Evolutionary conservation across 2,329 filamentous ascomycete genomes (phyloP), one percentile per base, ranked within the genome.

Genomic region (Alternaria tenuissima): DNA sequence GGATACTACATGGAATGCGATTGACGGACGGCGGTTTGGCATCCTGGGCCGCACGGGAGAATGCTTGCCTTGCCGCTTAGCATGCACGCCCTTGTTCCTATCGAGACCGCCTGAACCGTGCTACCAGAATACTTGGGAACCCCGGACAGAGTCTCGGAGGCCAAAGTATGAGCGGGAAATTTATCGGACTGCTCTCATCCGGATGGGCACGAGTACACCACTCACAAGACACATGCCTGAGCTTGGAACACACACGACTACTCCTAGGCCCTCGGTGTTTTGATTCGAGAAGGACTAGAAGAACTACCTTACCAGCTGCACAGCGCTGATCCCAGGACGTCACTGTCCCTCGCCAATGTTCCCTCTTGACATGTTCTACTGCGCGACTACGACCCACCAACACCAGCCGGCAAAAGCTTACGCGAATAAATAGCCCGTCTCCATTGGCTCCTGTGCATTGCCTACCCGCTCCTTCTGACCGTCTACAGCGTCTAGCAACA

Each of bases 21-120:
- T 42, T 36, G 46, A 49, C 32, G 20, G 20, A 52, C 43, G 49
- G 36, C 48, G 42, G 44, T 52, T 18, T 43, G 54, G 46, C 55
- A 38, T 49, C 42, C 43, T 43, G 47, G 38, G 30, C 46, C 48
- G 58, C 52, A 57, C 53, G 56, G 53, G 48, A 64, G 38, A 63
- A 63, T 58, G 65, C 62, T 60, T 55, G 65, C 59, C 60, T 54
- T 60, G 61, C 61, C 64, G 61, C 64, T 64, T 62, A 62, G 41
- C 56, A 61, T 62, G 65, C 66, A 66, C 38, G 52, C 64, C 57
- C 65, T 59, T 58, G 64, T 47, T 61, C 59, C 54, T 61, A 53
- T 57, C 32, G 48, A 63, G 52, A 65, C 62, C 65, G 63, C 62
- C 38, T 69, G 66, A 63, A 66, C 68, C 68, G 68, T 72, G 69